Conservation (phyloP, 305 asterid genomes). For the Plantago coronopus region DNA sequence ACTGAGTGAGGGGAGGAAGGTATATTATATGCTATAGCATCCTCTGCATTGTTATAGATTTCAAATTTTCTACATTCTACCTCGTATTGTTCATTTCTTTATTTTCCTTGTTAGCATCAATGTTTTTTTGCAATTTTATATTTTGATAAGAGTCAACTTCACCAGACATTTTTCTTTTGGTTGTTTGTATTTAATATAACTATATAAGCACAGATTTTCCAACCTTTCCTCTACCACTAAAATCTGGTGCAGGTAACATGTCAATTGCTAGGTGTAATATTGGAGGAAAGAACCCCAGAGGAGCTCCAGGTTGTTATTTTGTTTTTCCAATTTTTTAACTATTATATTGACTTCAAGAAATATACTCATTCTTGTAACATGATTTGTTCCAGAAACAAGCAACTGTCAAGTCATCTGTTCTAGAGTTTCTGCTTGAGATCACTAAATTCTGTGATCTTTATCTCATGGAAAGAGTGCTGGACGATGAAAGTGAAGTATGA, state of each 20-base stretch:
- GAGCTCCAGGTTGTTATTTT: slow-evolving; percentile 71
- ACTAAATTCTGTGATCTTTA: slow-evolving; percentile 86
- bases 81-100: not conserved
- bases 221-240: slow-evolving; percentile 12
- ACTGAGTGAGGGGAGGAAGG: slow-evolving; percentile 93
- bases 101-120: no score
- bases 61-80: not conserved
- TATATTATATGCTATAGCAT: slow-evolving; percentile 20
- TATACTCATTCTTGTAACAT: slow-evolving; percentile 22
- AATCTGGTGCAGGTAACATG: slow-evolving; percentile 74
- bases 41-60: slow-evolving; percentile 6
- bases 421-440: slow-evolving; percentile 79
- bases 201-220: slow-evolving; percentile 2
- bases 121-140: not conserved
- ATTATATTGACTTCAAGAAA: slow-evolving; percentile 7
- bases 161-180: not conserved
- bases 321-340: slow-evolving; percentile 8
- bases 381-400: slow-evolving; percentile 61
- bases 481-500: slow-evolving; percentile 82
- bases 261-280: slow-evolving; percentile 75
- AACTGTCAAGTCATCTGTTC: slow-evolving; percentile 75
- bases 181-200: slow-evolving; percentile 9
- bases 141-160: not conserved
- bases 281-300: slow-evolving; percentile 86
- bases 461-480: slow-evolving; percentile 92